Evolutionary conservation across 176 grass and related monocot species (phyloP), one percentile per base, ranked within the genome.

Genomic region (Ensete glaucum): DNA sequence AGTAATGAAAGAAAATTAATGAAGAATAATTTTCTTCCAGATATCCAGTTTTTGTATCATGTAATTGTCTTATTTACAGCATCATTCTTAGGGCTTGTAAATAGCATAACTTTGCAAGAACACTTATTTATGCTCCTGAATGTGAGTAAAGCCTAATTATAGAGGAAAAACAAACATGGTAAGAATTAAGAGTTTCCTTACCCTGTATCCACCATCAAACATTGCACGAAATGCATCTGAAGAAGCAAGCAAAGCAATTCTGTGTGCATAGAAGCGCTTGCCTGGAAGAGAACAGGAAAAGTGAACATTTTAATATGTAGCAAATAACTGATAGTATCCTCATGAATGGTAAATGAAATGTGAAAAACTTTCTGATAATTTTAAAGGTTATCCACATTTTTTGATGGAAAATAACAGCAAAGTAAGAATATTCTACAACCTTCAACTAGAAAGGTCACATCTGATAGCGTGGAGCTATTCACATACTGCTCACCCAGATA

Each of bases 211-310:
- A 3, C 96, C 96, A 91, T 99, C 96, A 73, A 99, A 99, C 96
- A 99, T 95, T 86, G 96, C 96, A 84, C 96, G 96, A 82, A 95
- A 99, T 88, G 96, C 85, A 84, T 99, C 96, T 55, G 96, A 99
- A 69, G 88, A 99, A 82, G 96, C 96, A 85, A 99, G 96, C 82
- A 99, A 82, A 67, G 96, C 91, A 77, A 99, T 99, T 85, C 96
- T 77, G 76, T 99, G 96, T 72, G 96, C 96, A 84, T 91, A 99
- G 84, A 99, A 99, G 51, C 79, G 88, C 67, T 95, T 99, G 58
- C 91, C 96, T 99, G 82, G 24, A 73, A 55, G 22, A 73, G 19
- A 53, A 17, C 2, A 52, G 13, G 23, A 17, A 70, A 71, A 13
- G 24, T 6, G 5, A 64, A 64, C 22, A 64, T 25, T 21, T 65